A percentile compares a stretch with the other conserved stretches of the same genome.
These are phyloP conservation scores for Ephemerocybe angulata DNA, from an alignment of 768 basidiomycete genomes.

Conservation along the genomic window DNA sequence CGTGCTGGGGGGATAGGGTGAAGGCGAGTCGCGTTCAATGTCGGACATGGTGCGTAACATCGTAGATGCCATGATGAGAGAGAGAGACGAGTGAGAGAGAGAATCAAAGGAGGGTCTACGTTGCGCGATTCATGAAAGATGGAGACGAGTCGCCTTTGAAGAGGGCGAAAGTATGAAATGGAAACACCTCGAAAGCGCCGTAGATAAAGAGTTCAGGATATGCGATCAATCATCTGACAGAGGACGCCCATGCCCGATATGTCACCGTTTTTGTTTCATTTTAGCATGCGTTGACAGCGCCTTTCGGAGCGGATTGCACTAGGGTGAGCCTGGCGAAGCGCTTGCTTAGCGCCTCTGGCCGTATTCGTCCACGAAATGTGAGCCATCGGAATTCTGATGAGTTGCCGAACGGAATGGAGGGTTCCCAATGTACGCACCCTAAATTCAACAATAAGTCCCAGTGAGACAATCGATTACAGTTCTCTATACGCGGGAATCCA, in stretches of 20 bases:
- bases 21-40: conserved; percentile 18
- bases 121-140: not conserved
- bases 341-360: not conserved
- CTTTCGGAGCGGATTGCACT: not conserved
- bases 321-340: not conserved
- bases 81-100: not conserved
- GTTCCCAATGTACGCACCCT: not conserved
- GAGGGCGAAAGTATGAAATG: not conserved
- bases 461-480: not conserved
- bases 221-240: not conserved
- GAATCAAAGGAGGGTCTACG: not conserved
- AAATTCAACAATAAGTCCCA: not conserved
- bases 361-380: not conserved
- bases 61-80: not conserved
- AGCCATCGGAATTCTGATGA: conserved; percentile 1
- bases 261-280: not conserved
- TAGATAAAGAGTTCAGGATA: not conserved
- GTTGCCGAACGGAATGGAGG: conserved; percentile 9
- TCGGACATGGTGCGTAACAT: conserved; percentile 6
- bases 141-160: not conserved
- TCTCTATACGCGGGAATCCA: too few relatives aligned
- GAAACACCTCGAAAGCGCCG: not conserved
- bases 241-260: not conserved
- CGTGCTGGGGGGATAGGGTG: conserved; percentile 25
- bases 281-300: not conserved